Conservation (phyloP, 2,329 filamentous ascomycete genomes). For the Cyphellophora europaea region DNA sequence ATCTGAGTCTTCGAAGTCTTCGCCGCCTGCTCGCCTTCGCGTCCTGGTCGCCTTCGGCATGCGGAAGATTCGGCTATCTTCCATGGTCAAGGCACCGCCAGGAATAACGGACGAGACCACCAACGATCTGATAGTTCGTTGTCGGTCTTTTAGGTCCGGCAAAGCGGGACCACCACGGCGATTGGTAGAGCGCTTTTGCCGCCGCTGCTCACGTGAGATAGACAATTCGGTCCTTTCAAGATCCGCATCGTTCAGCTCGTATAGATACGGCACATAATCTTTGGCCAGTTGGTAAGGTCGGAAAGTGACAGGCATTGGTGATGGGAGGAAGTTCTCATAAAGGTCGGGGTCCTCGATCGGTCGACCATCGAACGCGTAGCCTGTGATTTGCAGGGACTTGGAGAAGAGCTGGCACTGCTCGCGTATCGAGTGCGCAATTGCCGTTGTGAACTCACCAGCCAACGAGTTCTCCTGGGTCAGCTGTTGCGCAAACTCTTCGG, state of each 20-base stretch:
- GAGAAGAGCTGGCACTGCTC: conserved; percentile 94
- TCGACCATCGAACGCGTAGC: conserved; percentile 89
- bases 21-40: conserved; percentile 47
- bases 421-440: conserved; percentile 94
- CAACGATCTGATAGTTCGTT: conserved; percentile 84
- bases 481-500: conserved; percentile 83
- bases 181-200: conserved; percentile 93
- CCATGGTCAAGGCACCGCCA: conserved; percentile 67
- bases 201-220: conserved; percentile 84
- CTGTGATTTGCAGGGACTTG: conserved; percentile 82
- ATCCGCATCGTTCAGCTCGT: conserved; percentile 85
- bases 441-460: conserved; percentile 90
- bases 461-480: conserved; percentile 88
- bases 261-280: conserved; percentile 87
- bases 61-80: conserved; percentile 83
- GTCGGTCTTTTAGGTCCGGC: conserved; percentile 92
- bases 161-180: conserved; percentile 82
- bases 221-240: conserved; percentile 85
- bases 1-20: conserved; percentile 67
- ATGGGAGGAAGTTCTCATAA: conserved; percentile 72
- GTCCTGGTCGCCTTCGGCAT: conserved; percentile 50
- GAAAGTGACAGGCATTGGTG: conserved; percentile 74
- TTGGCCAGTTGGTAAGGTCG: conserved; percentile 86
- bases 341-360: conserved; percentile 89
- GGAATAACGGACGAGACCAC: conserved; percentile 89